phyloP scores from a whole-genome alignment of 345 rosid genomes.

The Gossypium stocksii region DNA sequence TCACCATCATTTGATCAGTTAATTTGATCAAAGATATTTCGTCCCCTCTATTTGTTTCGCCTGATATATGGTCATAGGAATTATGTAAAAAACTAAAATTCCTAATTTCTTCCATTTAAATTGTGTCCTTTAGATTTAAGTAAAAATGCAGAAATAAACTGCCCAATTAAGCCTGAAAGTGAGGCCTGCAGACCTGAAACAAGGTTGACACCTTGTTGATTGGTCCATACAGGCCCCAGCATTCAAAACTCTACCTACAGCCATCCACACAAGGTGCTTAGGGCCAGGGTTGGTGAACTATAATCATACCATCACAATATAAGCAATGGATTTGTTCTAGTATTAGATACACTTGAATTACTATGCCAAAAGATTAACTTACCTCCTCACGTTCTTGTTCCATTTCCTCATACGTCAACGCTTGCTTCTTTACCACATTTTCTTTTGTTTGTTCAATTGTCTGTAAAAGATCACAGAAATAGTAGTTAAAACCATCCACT shows the following conservation, averaged over 20 bases:
- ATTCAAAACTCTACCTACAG: constrained; percentile 4
- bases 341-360: background rate
- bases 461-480: constrained; percentile 33
- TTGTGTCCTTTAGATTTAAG: background rate
- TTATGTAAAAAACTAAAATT: background rate
- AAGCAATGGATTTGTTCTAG: background rate
- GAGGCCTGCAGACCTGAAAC: background rate
- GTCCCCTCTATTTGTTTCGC: background rate
- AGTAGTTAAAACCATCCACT: background rate
- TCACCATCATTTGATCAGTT: background rate
- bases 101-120: background rate
- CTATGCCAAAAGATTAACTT: constrained; percentile 10
- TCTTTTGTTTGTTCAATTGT: constrained; percentile 69
- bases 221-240: background rate
- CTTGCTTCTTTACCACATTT: constrained; percentile 92
- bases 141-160: background rate
- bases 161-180: background rate
- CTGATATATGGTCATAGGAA: background rate
- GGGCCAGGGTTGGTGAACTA: background rate
- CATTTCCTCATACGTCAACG: constrained; percentile 91
- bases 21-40: background rate
- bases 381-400: constrained; percentile 95
- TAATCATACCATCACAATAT: background rate
- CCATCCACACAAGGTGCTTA: background rate
- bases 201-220: background rate